Evolutionary conservation across 495 filamentous ascomycete species (phyloP), one percentile per base, ranked within the genome.

Genomic region (Aspergillus sparsus): DNA sequence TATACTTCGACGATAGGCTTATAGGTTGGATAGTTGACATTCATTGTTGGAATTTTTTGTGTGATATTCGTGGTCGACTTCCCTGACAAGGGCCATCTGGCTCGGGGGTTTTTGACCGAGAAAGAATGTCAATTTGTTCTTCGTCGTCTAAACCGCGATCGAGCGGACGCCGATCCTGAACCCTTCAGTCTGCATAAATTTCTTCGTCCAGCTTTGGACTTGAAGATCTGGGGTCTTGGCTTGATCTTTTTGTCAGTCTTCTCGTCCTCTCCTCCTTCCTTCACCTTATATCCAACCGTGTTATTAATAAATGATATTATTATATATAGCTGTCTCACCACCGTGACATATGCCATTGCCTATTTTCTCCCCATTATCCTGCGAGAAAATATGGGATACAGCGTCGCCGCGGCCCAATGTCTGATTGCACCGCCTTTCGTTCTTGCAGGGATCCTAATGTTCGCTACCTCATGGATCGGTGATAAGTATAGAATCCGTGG

Each of bases 301-400:
- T 27, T 27, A 1, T 3, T 27, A 27, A 27, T 27, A 27, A 27
- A 27, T 27, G 21, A 27, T 27, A 27, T 27, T 27, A 27, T 27
- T 27, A 27, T 27, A 27, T 47, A 79, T 64, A 74, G 76, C 64
- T 70, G 68, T 27, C 68, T 71, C n/a, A 76, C 80, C 0, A 71
- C 74, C 16, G 73, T 77, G 5, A 67, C 73, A 4, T 84, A 84
- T 50, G 77, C 79, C 4, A 71, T 84, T 5, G 68, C 77, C 6
- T 83, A 77, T 61, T 84, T 84, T 71, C 64, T 82, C 31, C 80
- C 80, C 3, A 70, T 79, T 37, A 82, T 84, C 56, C 74, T 82
- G n/a, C 47, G 45, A 2, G 59, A 73, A 7, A 73, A 74, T 3
- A 79, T 84, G 79, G 80, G 78, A 11, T 83, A 79, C 60, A 66